phyloP scores from a whole-genome alignment of 306 rosid genomes.

The Citrullus amarus region DNA sequence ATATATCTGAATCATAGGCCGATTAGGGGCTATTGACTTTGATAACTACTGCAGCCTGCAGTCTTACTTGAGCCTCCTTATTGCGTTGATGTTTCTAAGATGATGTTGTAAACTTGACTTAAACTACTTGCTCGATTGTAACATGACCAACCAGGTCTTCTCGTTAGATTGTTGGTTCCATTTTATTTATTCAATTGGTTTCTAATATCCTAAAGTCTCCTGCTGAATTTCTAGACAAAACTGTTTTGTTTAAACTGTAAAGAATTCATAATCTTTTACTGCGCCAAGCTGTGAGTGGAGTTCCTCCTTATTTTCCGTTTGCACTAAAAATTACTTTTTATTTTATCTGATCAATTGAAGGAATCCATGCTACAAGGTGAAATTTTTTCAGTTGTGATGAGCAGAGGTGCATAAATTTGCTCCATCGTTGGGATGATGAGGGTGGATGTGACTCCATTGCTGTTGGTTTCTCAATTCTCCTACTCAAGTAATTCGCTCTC shows the following conservation, averaged over 20 bases:
- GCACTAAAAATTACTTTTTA: neutral
- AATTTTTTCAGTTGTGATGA: neutral
- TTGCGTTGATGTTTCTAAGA: constrained; percentile 56
- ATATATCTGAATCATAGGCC: constrained; percentile 34
- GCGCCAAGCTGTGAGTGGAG: neutral
- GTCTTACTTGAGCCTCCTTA: constrained; percentile 38
- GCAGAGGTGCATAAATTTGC: neutral
- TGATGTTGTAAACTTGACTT: constrained; percentile 18
- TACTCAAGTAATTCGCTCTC: neutral
- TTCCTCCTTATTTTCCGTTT: neutral
- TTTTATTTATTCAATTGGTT: neutral
- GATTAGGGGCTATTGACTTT: constrained; percentile 28
- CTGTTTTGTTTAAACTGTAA: neutral
- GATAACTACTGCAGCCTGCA: neutral
- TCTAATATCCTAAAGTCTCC: neutral
- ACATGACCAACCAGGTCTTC: neutral
- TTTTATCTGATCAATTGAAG: neutral
- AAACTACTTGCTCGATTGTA: neutral
- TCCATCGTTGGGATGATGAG: neutral
- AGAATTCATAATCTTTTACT: neutral
- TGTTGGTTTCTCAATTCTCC: neutral
- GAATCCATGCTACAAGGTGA: neutral
- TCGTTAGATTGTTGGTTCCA: neutral
- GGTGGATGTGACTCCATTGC: neutral
- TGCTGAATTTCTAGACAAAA: neutral